Percentiles rank a stretch among this genome's conserved stretches.
Evolutionary conservation across 78 protist species (phyloP).

Genomic region (Speleostelium caveatum): DNA sequence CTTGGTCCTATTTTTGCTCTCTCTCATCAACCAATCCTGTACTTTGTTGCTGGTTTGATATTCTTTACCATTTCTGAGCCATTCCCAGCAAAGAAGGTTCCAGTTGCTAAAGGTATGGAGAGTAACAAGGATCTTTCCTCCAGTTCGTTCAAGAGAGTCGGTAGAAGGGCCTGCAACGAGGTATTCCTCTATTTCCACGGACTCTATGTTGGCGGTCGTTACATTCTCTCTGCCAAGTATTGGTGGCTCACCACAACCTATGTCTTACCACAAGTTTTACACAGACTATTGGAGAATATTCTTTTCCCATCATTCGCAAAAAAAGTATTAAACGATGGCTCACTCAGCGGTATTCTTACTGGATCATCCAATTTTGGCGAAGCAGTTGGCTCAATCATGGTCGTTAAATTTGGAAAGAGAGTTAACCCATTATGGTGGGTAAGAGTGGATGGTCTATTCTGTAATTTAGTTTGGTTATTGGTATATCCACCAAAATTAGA

Average conservation of each 20-base stretch:
- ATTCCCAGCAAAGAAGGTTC: slow-evolving; percentile 41
- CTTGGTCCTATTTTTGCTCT: slow-evolving; percentile 53
- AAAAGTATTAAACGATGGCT: slow-evolving; percentile 50
- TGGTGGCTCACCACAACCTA: slow-evolving; percentile 73
- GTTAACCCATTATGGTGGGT: slow-evolving; percentile 79
- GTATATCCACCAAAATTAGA: slow-evolving; percentile 62
- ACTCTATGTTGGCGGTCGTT: slow-evolving; percentile 36
- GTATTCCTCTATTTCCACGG: slow-evolving; percentile 20
- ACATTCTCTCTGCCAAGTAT: slow-evolving; percentile 6
- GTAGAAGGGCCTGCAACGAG: not conserved
- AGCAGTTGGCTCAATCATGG: slow-evolving; percentile 23
- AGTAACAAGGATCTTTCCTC: not conserved
- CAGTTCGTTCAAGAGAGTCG: not conserved
- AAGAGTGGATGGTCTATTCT: slow-evolving; percentile 47
- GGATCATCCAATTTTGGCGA: slow-evolving; percentile 73
- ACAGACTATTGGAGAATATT: slow-evolving; percentile 55
- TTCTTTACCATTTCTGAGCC: slow-evolving; percentile 36
- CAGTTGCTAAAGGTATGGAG: not conserved
- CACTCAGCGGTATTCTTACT: slow-evolving; percentile 64
- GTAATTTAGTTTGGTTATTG: slow-evolving; percentile 44
- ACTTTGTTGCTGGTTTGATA: not conserved
- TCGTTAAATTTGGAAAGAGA: slow-evolving; percentile 59
- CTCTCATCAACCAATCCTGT: slow-evolving; percentile 27
- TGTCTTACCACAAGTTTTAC: slow-evolving; percentile 71
- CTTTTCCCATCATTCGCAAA: slow-evolving; percentile 71